Evolutionary conservation across 768 basidiomycete species (phyloP), one percentile per base, ranked within the genome.

Genomic region (Amanita molliuscula): DNA sequence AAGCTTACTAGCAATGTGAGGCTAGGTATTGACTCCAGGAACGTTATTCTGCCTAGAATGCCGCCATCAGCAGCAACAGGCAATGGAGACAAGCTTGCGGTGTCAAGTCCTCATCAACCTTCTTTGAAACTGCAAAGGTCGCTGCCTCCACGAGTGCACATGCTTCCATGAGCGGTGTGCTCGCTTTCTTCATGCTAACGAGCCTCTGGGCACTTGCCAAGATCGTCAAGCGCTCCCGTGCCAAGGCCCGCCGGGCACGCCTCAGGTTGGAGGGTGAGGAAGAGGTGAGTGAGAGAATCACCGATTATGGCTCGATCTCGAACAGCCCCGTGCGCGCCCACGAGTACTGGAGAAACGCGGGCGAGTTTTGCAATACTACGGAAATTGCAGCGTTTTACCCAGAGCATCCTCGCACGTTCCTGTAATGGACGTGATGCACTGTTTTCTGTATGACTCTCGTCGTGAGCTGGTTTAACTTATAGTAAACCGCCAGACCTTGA

Each of bases 21-120:
- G 29, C 28, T 23, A 48, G 8, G 11, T 28, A 36, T 41, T 29
- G 42, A 25, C 33, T 49, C 23, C 38, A 11, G 9, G 36, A 35
- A 16, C 21, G 51, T 29, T 33, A 5, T n/a, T 35, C 35, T 33
- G 18, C 6, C 16, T 44, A 78, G 77, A 71, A 68, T 47, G 70
- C 75, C 15, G 77, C 72, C 31, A 75, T 78, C 64, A 74, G 68
- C 16, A 74, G 69, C 67, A 78, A 78, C 68, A 72, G 63, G 60
- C 70, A 77, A 59, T 78, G 77, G 77, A 69, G 65, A 49, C 62
- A 75, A 41, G 67, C 67, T 43, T 78, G 77, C 62, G 64, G 63
- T 53, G 54, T 57, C 54, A 66, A 59, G 46, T 55, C 60, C 26
- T 50, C 55, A 29, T 49, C n/a, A n/a, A n/a, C 45, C 18, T 52